A percentile compares a stretch with the other conserved stretches of the same genome.
Evolutionary conservation across 768 basidiomycete species (phyloP).

Genomic region (Dacryopinax spathularia): DNA sequence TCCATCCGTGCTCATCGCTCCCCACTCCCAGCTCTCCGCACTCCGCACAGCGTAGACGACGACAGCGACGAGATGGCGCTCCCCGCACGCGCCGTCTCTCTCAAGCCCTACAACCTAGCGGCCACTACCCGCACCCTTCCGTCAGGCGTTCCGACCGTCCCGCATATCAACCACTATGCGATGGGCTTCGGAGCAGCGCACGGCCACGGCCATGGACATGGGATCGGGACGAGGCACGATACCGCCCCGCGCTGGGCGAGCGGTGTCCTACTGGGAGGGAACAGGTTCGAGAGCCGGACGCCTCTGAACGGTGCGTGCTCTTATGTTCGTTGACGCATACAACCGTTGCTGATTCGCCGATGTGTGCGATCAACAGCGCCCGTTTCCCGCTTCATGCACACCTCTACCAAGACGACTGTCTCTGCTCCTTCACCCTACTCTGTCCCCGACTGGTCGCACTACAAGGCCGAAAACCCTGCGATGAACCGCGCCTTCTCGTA

Average conservation of each 20-base stretch:
- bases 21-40: not conserved
- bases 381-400: constrained; percentile 61
- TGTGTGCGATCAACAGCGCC: constrained; percentile 37
- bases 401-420: constrained; percentile 34
- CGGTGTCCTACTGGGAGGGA: constrained; percentile 33
- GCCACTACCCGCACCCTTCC: constrained; percentile 70
- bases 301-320: constrained; percentile 41
- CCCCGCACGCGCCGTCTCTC: constrained; percentile 2
- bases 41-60: not conserved
- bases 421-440: constrained; percentile 32
- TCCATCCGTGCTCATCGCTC: constrained; percentile 3
- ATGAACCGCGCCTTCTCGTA: constrained; percentile 68
- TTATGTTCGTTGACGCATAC: not conserved
- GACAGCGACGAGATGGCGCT: not conserved
- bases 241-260: constrained; percentile 48
- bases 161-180: constrained; percentile 57
- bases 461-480: constrained; percentile 53
- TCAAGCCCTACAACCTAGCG: constrained; percentile 60
- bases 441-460: constrained; percentile 78
- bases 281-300: constrained; percentile 51
- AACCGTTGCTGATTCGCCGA: constrained; percentile 21
- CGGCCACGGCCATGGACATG: constrained; percentile 36
- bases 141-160: constrained; percentile 63
- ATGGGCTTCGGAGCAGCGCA: constrained; percentile 48
- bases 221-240: constrained; percentile 48